phyloP scores from a whole-genome alignment of 1,139 yeast species.

The Tardiomyces blankii region DNA sequence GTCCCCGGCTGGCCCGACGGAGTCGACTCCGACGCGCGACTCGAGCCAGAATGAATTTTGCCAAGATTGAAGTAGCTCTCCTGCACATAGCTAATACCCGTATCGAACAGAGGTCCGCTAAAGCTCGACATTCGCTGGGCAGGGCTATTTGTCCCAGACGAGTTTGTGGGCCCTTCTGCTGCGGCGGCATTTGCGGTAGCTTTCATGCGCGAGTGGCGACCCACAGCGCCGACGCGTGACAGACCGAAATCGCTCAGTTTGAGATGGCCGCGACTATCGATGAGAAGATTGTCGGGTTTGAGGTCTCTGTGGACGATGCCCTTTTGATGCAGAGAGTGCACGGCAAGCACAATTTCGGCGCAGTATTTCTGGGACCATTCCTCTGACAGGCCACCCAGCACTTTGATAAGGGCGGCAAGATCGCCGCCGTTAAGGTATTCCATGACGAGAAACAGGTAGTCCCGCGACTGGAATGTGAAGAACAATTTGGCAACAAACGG shows the following conservation, averaged over 20 bases:
- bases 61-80: too few relatives aligned
- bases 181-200: constrained; percentile 23
- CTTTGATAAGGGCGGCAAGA: constrained; percentile 74
- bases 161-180: background rate
- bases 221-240: constrained; percentile 78
- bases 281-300: constrained; percentile 87
- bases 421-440: constrained; percentile 96
- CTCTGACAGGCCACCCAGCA: constrained; percentile 71
- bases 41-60: too few relatives aligned
- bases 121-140: background rate
- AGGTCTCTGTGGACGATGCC: constrained; percentile 92
- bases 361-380: constrained; percentile 77
- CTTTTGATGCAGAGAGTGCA: constrained; percentile 73
- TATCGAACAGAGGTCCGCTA: too few relatives aligned
- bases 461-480: constrained; percentile 81
- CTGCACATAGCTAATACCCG: too few relatives aligned
- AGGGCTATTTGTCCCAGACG: background rate
- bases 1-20: too few relatives aligned
- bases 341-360: constrained; percentile 86
- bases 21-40: too few relatives aligned
- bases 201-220: constrained; percentile 53
- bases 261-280: constrained; percentile 78
- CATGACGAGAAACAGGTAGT: constrained; percentile 86
- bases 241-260: constrained; percentile 93
- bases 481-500: constrained; percentile 89